These are phyloP conservation scores for Rhizopogon roseolus DNA, from an alignment of 768 basidiomycete genomes.

Conservation along the genomic window DNA sequence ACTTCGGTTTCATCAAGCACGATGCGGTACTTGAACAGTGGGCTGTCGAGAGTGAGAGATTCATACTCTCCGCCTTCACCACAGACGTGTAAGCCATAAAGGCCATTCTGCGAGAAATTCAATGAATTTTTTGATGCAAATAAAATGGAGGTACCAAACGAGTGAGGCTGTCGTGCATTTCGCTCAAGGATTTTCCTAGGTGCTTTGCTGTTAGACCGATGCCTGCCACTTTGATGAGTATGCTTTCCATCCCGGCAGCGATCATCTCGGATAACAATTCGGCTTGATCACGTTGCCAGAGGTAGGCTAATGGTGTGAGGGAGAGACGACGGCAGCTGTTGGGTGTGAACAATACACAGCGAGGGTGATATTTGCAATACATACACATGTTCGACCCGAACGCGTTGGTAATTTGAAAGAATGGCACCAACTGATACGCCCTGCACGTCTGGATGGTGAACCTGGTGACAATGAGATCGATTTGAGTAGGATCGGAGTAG, in stretches of 20 bases:
- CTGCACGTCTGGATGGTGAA: constrained; percentile 71
- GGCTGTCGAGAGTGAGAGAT: constrained; percentile 84
- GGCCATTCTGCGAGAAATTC: constrained; percentile 46
- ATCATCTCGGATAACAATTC: constrained; percentile 88
- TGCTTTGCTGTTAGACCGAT: constrained; percentile 78
- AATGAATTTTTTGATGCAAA: not conserved
- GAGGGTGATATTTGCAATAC: constrained; percentile 15
- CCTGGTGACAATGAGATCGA: constrained; percentile 32
- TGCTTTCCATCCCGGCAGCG: constrained; percentile 65
- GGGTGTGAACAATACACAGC: not conserved
- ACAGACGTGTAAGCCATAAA: constrained; percentile 90
- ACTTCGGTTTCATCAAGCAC: constrained; percentile 62
- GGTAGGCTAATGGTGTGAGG: constrained; percentile 76
- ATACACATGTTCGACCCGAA: constrained; percentile 97
- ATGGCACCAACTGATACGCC: constrained; percentile 96
- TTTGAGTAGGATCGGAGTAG: not conserved
- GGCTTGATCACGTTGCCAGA: constrained; percentile 93
- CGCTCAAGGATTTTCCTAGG: constrained; percentile 68
- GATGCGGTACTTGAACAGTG: constrained; percentile 79
- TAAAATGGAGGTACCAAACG: constrained; percentile 52
- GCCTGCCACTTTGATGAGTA: constrained; percentile 95
- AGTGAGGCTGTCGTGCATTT: constrained; percentile 69
- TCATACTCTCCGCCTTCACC: constrained; percentile 99
- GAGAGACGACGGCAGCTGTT: constrained; percentile 74
- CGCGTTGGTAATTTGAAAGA: constrained; percentile 93